Base-by-base conservation (phyloP, 805 yeast species). In the Teunomyces atbi region DNA sequence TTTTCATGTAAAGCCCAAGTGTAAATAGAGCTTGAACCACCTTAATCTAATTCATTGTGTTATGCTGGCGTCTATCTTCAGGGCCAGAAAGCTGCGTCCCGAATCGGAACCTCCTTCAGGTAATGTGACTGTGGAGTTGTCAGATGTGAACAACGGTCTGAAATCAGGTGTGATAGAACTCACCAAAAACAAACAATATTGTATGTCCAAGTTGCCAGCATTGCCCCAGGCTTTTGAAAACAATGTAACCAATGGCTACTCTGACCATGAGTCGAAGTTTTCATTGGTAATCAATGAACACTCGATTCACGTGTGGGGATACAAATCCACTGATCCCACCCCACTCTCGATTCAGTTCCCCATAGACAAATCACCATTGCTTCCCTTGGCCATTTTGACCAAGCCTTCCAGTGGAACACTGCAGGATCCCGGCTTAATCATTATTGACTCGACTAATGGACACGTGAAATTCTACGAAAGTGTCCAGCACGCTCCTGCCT, bases 381-480 rank as follows among this genome's bases (percentile, higher is more conserved):
- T 68, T 6, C 84, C 85, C 1, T 61, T 82, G 45, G 87, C 86
- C 1, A 71, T 77, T 4, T 62, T 87, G 30, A 79, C 87, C 1
- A 59, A 74, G 8, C 83, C 92, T 3, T 64, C 80, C 5, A 76
- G 78, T 3, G 81, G 83, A 2, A 62, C 71, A 12, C 51, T 61
- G 26, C 55, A 56, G 32, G 78, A 74, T 52, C 92, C 95, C 0
- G 96, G 96, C 7, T 65, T 89, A 33, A 82, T 86, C 5, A 77
- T 84, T 5, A 72, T 88, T 16, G 80, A 84, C 57, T 70, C 83
- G 0, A 60, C 71, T 15, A 55, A 80, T 0, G 96, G 96, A 0
- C 58, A 63, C 15, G 64, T 86, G 41, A 75, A 77, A 20, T 90
- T 83, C 62, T 86, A 84, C 68, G 96, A 88, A 57, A 79, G 88